These are phyloP conservation scores for Typha latifolia DNA, from an alignment of 176 grass and related monocot genomes.

Conservation along the genomic window DNA sequence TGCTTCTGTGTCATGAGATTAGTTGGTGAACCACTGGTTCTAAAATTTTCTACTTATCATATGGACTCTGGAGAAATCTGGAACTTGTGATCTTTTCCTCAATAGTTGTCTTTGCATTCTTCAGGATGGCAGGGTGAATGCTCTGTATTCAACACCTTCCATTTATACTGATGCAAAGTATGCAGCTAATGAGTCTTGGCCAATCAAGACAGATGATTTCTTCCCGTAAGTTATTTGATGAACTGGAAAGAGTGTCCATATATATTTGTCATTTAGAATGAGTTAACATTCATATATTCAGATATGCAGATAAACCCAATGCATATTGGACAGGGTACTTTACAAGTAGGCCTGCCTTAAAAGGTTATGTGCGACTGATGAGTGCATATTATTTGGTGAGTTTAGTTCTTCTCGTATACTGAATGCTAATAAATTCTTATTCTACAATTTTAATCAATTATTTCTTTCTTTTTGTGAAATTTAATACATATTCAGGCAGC, in stretches of 20 bases:
- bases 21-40: too few species aligned
- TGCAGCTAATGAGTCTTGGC: conserved; percentile 67
- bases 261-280: not conserved
- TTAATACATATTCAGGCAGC: conserved; percentile 43
- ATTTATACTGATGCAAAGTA: conserved; percentile 98
- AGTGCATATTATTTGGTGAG: conserved; percentile 87
- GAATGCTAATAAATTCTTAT: not conserved
- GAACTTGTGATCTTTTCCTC: not conserved
- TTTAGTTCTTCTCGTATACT: not conserved
- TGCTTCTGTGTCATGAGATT: too few species aligned
- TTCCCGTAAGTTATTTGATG: conserved; percentile 62
- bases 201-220: conserved; percentile 93
- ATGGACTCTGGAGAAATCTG: not conserved
- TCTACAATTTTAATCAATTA: not conserved
- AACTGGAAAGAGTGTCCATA: conserved; percentile 1
- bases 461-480: not conserved
- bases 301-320: conserved; percentile 94
- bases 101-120: not conserved
- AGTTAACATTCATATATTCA: conserved; percentile 24
- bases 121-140: conserved; percentile 96
- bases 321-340: conserved; percentile 98
- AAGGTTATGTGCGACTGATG: conserved; percentile 74
- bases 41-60: not conserved
- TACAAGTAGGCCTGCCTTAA: conserved; percentile 89
- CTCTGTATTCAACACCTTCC: conserved; percentile 94